A percentile compares a stretch with the other conserved stretches of the same genome.
Conservation (phyloP, 2,329 filamentous ascomycete genomes). For the Mollisia scopiformis region DNA sequence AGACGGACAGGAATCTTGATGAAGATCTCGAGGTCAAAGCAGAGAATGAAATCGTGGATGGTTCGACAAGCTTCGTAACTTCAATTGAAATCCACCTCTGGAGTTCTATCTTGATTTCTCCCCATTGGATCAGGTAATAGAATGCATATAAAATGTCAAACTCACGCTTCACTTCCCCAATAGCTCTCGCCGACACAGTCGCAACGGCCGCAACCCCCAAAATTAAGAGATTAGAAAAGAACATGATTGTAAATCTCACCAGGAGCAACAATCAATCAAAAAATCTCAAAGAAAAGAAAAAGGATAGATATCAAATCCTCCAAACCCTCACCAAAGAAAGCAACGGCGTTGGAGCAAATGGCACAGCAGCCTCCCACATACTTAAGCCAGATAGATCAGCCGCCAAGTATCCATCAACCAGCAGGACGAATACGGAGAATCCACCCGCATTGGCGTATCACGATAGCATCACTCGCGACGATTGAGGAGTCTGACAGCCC, state of each 20-base stretch:
- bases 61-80: neutral
- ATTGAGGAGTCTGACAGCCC: neutral
- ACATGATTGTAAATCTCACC: slow-evolving; percentile 20
- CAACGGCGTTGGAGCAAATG: no score
- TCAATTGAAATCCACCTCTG: neutral
- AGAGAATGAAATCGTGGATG: neutral
- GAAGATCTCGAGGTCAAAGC: no score
- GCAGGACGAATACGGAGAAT: neutral
- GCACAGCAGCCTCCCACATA: neutral
- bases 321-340: neutral
- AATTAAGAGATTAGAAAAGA: slow-evolving; percentile 22
- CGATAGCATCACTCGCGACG: neutral
- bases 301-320: neutral
- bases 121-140: no score
- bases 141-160: neutral
- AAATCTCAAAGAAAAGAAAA: slow-evolving; percentile 3
- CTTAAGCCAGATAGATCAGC: neutral
- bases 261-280: slow-evolving; percentile 17
- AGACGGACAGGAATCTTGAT: no score
- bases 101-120: neutral
- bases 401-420: no score
- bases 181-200: slow-evolving; percentile 20
- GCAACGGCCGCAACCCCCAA: slow-evolving; percentile 13
- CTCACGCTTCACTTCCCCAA: slow-evolving; percentile 19
- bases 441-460: neutral